Conservation (phyloP, 495 filamentous ascomycete species). For the Penicillium daleae region DNA sequence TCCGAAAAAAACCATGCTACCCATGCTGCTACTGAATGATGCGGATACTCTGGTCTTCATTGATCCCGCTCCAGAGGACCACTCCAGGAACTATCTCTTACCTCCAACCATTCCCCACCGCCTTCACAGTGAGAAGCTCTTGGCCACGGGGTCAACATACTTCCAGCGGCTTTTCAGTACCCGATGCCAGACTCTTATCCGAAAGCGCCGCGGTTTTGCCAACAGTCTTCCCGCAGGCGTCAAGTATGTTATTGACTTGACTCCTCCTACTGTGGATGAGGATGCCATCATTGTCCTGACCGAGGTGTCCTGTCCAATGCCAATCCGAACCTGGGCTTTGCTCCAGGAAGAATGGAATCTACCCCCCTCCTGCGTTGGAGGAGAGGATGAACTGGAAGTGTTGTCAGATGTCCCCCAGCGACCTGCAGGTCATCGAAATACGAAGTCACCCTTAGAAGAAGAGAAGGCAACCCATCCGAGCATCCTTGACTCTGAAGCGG, state of each 20-base stretch:
- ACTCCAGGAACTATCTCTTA: constrained; percentile 23
- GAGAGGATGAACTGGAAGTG: constrained; percentile 37
- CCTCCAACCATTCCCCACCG: constrained; percentile 40
- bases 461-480: background rate
- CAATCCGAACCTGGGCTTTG: constrained; percentile 50
- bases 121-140: constrained; percentile 49
- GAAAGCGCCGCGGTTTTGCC: constrained; percentile 37
- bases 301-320: constrained; percentile 59
- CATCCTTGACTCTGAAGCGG: background rate
- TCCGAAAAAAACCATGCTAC: constrained; percentile 6
- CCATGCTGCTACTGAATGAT: constrained; percentile 37
- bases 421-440: background rate
- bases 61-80: constrained; percentile 41
- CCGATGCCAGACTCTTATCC: constrained; percentile 28
- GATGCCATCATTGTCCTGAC: constrained; percentile 61
- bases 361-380: constrained; percentile 39
- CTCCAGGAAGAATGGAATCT: constrained; percentile 51
- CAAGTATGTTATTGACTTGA: constrained; percentile 64
- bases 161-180: constrained; percentile 53
- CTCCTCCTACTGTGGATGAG: constrained; percentile 60
- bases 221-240: constrained; percentile 44
- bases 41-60: constrained; percentile 62
- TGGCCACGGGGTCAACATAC: constrained; percentile 50
- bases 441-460: background rate
- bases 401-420: background rate